Evolutionary conservation across 148 eudicot species (phyloP).

Genomic region (Rhododendron ferrugineum): DNA sequence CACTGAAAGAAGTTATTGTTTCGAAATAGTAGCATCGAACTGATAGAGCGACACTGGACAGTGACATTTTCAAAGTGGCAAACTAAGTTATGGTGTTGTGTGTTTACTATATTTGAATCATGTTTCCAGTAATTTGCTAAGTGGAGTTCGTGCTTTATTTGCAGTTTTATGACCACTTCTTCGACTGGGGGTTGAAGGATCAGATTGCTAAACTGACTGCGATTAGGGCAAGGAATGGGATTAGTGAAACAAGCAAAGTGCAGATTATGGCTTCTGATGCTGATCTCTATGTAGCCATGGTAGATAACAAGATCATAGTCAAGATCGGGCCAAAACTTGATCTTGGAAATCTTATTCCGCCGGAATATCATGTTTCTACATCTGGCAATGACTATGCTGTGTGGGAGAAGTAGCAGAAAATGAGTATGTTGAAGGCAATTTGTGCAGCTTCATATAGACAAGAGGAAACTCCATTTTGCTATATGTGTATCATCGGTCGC

Average conservation of each 20-base stretch:
- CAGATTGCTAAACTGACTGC: slow-evolving; percentile 35
- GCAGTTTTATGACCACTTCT: slow-evolving; percentile 65
- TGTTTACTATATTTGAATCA: neutral
- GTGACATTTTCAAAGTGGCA: neutral
- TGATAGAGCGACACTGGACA: neutral
- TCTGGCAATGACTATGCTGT: slow-evolving; percentile 45
- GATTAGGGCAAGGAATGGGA: slow-evolving; percentile 42
- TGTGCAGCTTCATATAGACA: neutral
- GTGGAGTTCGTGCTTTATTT: neutral
- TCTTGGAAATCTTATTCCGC: slow-evolving; percentile 46
- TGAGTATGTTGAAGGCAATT: neutral
- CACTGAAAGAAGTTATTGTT: too few species aligned
- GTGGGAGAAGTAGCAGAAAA: slow-evolving; percentile 33
- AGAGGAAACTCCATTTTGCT: neutral
- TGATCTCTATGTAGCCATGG: slow-evolving; percentile 54
- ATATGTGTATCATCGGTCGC: neutral
- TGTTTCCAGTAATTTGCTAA: neutral
- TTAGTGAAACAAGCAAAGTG: slow-evolving; percentile 37
- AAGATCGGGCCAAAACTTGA: slow-evolving; percentile 50
- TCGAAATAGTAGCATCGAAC: too few species aligned
- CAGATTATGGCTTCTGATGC: slow-evolving; percentile 51
- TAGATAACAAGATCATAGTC: slow-evolving; percentile 37
- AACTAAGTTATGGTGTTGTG: neutral
- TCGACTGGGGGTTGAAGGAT: slow-evolving; percentile 62
- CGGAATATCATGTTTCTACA: slow-evolving; percentile 32